These are phyloP conservation scores for Corynespora cassiicola DNA, from an alignment of 2,329 filamentous ascomycete genomes.

Conservation along the genomic window DNA sequence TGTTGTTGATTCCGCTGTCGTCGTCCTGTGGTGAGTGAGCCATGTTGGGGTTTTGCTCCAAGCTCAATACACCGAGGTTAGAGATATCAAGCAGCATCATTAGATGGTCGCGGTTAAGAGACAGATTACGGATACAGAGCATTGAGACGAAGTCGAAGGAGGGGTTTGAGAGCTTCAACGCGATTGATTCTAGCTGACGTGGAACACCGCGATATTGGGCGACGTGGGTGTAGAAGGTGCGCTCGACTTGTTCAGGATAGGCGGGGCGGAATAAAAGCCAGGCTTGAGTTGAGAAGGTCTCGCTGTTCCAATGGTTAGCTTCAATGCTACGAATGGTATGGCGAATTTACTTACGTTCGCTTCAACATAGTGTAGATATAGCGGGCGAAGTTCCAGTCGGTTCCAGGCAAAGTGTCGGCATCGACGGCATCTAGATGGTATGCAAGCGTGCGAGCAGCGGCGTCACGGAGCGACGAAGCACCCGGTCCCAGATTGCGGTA, in stretches of 20 bases:
- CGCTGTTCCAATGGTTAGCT: slow-evolving; percentile 13
- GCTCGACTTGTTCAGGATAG: slow-evolving; percentile 23
- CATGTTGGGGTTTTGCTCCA: slow-evolving; percentile 12
- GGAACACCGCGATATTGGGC: not conserved
- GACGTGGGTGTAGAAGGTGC: slow-evolving; percentile 14
- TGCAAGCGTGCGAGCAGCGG: slow-evolving; percentile 22
- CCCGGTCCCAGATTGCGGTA: slow-evolving; percentile 15
- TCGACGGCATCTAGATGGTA: slow-evolving; percentile 23
- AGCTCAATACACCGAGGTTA: slow-evolving; percentile 22
- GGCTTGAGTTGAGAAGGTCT: slow-evolving; percentile 19
- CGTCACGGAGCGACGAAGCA: slow-evolving; percentile 21
- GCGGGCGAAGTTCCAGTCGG: slow-evolving; percentile 24
- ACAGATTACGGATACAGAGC: slow-evolving; percentile 20
- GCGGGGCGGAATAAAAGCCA: slow-evolving; percentile 25
- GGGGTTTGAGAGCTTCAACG: slow-evolving; percentile 17
- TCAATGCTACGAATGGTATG: too few relatives aligned
- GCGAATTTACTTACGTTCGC: slow-evolving; percentile 18
- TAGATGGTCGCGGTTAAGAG: slow-evolving; percentile 18
- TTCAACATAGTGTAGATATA: slow-evolving; percentile 22
- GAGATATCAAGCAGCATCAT: slow-evolving; percentile 20
- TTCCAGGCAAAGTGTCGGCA: slow-evolving; percentile 21
- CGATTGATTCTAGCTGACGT: slow-evolving; percentile 19
- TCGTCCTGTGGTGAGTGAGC: not conserved
- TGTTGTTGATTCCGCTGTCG: slow-evolving; percentile 5
- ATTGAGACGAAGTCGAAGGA: slow-evolving; percentile 20